Evolutionary conservation across 2,329 filamentous ascomycete species (phyloP).

Genomic region (Aspergillus nomiae): DNA sequence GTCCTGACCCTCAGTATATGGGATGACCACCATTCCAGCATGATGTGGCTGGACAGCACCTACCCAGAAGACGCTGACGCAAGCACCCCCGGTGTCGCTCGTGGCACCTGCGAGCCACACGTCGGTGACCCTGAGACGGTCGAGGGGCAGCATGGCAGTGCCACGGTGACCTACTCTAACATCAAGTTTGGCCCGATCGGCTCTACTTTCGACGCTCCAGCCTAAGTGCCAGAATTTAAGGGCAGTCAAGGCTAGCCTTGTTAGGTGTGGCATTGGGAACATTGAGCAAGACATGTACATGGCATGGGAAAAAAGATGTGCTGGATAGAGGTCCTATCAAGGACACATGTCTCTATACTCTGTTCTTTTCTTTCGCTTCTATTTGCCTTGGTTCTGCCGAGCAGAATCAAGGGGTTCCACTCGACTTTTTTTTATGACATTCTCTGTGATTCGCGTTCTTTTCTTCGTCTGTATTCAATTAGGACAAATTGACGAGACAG

Average conservation of each 20-base stretch:
- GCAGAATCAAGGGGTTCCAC: not conserved
- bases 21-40: conserved; percentile 68
- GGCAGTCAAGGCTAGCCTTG: not conserved
- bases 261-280: not conserved
- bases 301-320: conserved; percentile 8
- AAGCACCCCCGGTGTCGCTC: conserved; percentile 50
- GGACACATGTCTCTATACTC: not conserved
- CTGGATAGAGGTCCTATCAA: conserved; percentile 1
- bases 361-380: not conserved
- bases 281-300: conserved; percentile 5
- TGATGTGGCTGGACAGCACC: conserved; percentile 73
- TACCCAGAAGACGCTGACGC: conserved; percentile 55
- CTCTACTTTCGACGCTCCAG: conserved; percentile 47
- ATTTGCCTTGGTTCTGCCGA: conserved; percentile 4
- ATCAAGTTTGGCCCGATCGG: conserved; percentile 61
- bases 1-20: conserved; percentile 62
- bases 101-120: conserved; percentile 56
- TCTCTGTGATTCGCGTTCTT: not conserved
- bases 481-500: not conserved
- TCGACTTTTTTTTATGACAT: not conserved
- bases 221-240: not conserved
- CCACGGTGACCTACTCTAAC: conserved; percentile 60
- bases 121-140: conserved; percentile 56
- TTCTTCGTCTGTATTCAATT: conserved; percentile 11
- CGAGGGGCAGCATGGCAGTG: conserved; percentile 48